A percentile compares a stretch with the other conserved stretches of the same genome.
Evolutionary conservation across 768 basidiomycete species (phyloP).

Genomic region (Tylopilus rubrobrunneus): DNA sequence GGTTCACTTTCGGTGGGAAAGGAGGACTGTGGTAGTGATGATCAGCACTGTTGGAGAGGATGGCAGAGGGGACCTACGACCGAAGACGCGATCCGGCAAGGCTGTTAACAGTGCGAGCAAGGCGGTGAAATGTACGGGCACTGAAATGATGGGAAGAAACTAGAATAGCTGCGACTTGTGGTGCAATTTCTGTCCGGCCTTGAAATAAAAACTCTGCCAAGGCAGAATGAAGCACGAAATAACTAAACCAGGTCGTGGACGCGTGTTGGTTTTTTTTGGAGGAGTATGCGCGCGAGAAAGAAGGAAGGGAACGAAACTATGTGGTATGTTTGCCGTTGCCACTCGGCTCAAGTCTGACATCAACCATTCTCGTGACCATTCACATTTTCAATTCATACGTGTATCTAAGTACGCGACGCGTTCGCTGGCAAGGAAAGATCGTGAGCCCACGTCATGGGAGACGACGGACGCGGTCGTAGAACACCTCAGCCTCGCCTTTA

Average conservation of each 20-base stretch:
- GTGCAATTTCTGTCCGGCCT: background rate
- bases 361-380: background rate
- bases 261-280: conserved; percentile 10
- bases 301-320: background rate
- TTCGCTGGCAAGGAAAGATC: background rate
- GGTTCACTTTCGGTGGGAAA: conserved; percentile 23
- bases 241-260: conserved; percentile 1
- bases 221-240: background rate
- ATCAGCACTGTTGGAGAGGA: background rate
- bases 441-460: conserved; percentile 2
- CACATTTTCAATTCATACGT: background rate
- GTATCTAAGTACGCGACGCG: background rate
- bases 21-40: background rate
- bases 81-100: conserved; percentile 10
- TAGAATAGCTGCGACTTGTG: background rate
- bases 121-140: background rate
- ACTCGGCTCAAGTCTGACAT: conserved; percentile 13
- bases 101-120: conserved; percentile 2
- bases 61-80: background rate
- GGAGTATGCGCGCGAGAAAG: conserved; percentile 10
- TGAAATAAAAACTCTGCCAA: background rate
- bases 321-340: conserved; percentile 3
- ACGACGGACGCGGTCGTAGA: background rate
- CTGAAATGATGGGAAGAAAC: background rate
- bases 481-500: conserved; percentile 88